Evolutionary conservation across 2,329 filamentous ascomycete species (phyloP).

Genomic region (Trichoderma koningiopsis): DNA sequence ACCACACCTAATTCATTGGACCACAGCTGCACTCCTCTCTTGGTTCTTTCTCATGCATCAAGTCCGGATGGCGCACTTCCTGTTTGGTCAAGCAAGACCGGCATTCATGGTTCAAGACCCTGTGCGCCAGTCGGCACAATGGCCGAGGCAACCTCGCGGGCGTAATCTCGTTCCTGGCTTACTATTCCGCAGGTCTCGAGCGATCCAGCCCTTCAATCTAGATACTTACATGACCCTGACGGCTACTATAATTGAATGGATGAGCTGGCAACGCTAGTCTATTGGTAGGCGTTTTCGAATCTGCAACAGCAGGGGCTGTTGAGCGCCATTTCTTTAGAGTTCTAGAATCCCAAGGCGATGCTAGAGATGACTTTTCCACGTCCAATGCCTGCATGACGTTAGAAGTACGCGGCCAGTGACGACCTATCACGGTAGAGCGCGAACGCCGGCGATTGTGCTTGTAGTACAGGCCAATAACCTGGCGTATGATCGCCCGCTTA

Average conservation of each 20-base stretch:
- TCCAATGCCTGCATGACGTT: not conserved
- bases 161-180: not conserved
- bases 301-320: not conserved
- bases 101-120: not conserved
- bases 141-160: not conserved
- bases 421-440: not conserved
- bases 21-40: not conserved
- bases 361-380: not conserved
- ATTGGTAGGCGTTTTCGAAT: not conserved
- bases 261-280: not conserved
- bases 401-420: not conserved
- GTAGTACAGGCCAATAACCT: not conserved
- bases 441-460: not conserved
- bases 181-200: not conserved
- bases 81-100: not conserved
- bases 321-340: not conserved
- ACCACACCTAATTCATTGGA: not conserved
- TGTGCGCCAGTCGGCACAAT: not conserved
- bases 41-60: not conserved
- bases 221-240: not conserved
- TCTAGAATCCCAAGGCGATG: not conserved
- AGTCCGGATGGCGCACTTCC: not conserved
- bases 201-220: not conserved
- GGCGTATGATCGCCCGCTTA: not conserved
- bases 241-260: not conserved